A percentile compares a stretch with the other conserved stretches of the same genome.
These are phyloP conservation scores for Ascochyta pisi DNA, from an alignment of 2,329 filamentous ascomycete genomes.

Conservation along the genomic window DNA sequence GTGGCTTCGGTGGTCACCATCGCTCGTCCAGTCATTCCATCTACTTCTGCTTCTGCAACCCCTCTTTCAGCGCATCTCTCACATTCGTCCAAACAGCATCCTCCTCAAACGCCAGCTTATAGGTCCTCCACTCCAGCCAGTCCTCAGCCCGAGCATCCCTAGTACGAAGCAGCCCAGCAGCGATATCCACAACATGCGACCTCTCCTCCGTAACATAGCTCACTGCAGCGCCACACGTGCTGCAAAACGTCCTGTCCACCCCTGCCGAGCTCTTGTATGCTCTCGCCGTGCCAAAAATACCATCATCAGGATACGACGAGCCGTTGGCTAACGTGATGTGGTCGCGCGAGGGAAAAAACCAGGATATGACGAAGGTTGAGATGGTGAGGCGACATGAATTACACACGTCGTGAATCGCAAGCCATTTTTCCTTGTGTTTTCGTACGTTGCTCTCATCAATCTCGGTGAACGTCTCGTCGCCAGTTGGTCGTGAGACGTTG, in stretches of 20 bases:
- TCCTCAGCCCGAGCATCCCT: slow-evolving; percentile 61
- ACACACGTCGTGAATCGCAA: slow-evolving; percentile 60
- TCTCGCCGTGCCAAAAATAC: slow-evolving; percentile 54
- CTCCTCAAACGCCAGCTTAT: slow-evolving; percentile 11
- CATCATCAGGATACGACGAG: slow-evolving; percentile 46
- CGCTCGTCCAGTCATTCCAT: neutral
- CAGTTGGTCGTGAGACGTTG: slow-evolving; percentile 61
- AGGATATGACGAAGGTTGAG: slow-evolving; percentile 70
- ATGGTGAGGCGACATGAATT: slow-evolving; percentile 65
- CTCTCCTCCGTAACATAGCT: slow-evolving; percentile 66
- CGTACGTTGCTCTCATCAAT: slow-evolving; percentile 13
- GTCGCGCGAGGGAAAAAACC: slow-evolving; percentile 72
- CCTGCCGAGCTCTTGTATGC: slow-evolving; percentile 62
- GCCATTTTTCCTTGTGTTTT: slow-evolving; percentile 17
- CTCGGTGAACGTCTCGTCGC: slow-evolving; percentile 44
- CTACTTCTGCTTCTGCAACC: neutral
- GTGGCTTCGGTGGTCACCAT: neutral
- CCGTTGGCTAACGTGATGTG: slow-evolving; percentile 56
- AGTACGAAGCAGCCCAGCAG: slow-evolving; percentile 63
- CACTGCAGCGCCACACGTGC: slow-evolving; percentile 66
- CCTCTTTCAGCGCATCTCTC: slow-evolving; percentile 10
- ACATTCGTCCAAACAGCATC: slow-evolving; percentile 12
- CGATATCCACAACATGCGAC: slow-evolving; percentile 52
- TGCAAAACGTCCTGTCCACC: slow-evolving; percentile 68
- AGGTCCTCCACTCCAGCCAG: slow-evolving; percentile 69